These are phyloP conservation scores for Cichorium intybus DNA, from an alignment of 140 eudicot genomes.

Conservation along the genomic window DNA sequence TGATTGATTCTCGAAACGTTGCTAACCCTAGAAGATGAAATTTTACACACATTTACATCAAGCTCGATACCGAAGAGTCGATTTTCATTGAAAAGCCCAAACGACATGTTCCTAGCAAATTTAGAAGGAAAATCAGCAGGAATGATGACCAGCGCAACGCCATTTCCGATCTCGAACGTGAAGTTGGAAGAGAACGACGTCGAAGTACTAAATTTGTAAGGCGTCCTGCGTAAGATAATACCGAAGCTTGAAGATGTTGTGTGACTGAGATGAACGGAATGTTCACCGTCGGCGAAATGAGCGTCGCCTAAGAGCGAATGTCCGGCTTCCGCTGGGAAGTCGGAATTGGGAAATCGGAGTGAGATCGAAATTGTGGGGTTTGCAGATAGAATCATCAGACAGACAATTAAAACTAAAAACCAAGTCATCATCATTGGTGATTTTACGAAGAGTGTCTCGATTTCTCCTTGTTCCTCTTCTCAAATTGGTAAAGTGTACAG, in stretches of 20 bases:
- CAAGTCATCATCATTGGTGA: slow-evolving; percentile 27
- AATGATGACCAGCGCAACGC: slow-evolving; percentile 48
- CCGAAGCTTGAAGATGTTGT: slow-evolving; percentile 41
- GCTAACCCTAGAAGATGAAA: slow-evolving; percentile 42
- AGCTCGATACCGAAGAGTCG: slow-evolving; percentile 25
- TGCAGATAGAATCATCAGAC: slow-evolving; percentile 27
- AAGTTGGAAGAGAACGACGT: slow-evolving; percentile 60
- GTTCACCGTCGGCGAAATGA: slow-evolving; percentile 28
- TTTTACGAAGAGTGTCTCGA: neutral
- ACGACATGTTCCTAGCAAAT: slow-evolving; percentile 12
- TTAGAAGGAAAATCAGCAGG: slow-evolving; percentile 36
- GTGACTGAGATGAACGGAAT: slow-evolving; percentile 44
- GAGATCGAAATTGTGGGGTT: slow-evolving; percentile 26
- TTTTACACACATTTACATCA: slow-evolving; percentile 34
- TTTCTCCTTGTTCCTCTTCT: neutral
- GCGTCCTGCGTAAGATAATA: slow-evolving; percentile 31
- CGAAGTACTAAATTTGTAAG: slow-evolving; percentile 31
- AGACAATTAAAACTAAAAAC: slow-evolving; percentile 5
- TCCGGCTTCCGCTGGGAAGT: slow-evolving; percentile 20
- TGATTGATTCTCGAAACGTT: slow-evolving; percentile 33
- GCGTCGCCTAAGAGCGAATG: slow-evolving; percentile 45
- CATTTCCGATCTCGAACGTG: slow-evolving; percentile 60
- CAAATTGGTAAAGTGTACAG: slow-evolving; percentile 12
- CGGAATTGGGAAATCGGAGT: slow-evolving; percentile 6
- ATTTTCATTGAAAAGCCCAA: slow-evolving; percentile 26